A percentile compares a stretch with the other conserved stretches of the same genome.
These are phyloP conservation scores for Acephala macrosclerotiorum DNA, from an alignment of 2,329 filamentous ascomycete species.

Conservation along the genomic window DNA sequence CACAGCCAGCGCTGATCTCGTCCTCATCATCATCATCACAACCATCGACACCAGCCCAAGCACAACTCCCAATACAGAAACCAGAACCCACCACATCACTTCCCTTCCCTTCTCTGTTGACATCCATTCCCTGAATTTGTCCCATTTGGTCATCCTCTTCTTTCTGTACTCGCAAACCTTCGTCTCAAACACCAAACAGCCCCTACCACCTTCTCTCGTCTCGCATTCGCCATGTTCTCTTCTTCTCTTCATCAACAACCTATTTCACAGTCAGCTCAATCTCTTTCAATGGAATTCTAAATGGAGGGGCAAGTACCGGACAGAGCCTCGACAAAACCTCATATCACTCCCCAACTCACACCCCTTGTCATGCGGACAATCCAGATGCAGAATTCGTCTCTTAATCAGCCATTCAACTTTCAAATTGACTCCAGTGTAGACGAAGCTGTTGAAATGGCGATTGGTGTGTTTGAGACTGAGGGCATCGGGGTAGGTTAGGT, in stretches of 20 bases:
- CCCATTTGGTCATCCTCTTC: slow-evolving; percentile 15
- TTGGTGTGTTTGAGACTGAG: slow-evolving; percentile 73
- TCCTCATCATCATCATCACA: not conserved
- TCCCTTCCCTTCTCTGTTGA: slow-evolving; percentile 1
- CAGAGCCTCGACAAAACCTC: slow-evolving; percentile 65
- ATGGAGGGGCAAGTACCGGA: slow-evolving; percentile 52
- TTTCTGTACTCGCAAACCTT: slow-evolving; percentile 34
- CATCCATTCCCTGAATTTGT: slow-evolving; percentile 14
- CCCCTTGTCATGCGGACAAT: slow-evolving; percentile 65
- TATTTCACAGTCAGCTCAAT: slow-evolving; percentile 38
- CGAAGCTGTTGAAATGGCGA: slow-evolving; percentile 67
- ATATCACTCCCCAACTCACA: slow-evolving; percentile 67
- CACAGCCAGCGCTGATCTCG: not conserved
- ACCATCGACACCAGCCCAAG: slow-evolving; percentile 17
- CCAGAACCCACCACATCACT: slow-evolving; percentile 29
- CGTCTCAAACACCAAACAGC: slow-evolving; percentile 42
- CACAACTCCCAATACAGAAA: slow-evolving; percentile 26
- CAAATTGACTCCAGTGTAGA: slow-evolving; percentile 69
- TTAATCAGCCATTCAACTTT: slow-evolving; percentile 76
- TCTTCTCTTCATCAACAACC: slow-evolving; percentile 64
- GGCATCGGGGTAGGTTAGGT: slow-evolving; percentile 74
- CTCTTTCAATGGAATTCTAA: not conserved
- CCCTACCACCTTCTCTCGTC: slow-evolving; percentile 36
- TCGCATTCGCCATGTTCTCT: slow-evolving; percentile 69
- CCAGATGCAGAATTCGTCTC: slow-evolving; percentile 66